Evolutionary conservation across 2,329 filamentous ascomycete species (phyloP), one percentile per base, ranked within the genome.

Genomic region (Mariannaea elegans): DNA sequence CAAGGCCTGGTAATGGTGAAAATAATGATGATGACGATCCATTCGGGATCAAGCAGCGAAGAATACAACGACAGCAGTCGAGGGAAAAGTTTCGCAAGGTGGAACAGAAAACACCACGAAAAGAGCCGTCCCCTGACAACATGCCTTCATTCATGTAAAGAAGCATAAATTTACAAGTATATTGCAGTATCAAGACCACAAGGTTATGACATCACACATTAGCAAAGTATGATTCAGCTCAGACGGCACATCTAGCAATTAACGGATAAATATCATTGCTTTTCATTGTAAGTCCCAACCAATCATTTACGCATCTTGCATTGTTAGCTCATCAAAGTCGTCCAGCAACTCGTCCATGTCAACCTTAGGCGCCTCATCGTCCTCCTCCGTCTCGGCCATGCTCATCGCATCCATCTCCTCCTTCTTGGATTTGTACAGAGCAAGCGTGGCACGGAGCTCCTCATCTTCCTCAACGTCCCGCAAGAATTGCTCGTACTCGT

Each of bases 401-500:
- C 87, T 90, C 85, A 90, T 91, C 70, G 85, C 87, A 59, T 90
- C 87, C 2, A 80, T 78, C 56, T 87, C 83, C 74, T 80, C 77
- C 75, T 78, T 81, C 69, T 83, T 78, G 62, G 83, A 84, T 81
- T 94, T 97, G 81, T 97, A 99, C 70, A 99, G 76, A 44, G 92
- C 91, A 73, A 99, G 81, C 1, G 93, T 93, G 41, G 89, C 86
- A 55, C 95, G 85, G 67, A 97, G 83, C 72, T 99, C 95, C 51
- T 91, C 85, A 75, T 99, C 95, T 75, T 98, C 94, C 78, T 99
- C 96, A 10, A 99, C 92, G 76, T 99, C 95, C 44, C 91, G 90
- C 82, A 99, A 81, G 87, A 99, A 99, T 86, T 94, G 87, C 81
- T 99, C 95, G 79, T 97, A 99, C 78, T 99, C 95, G 66, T 90